phyloP scores from a whole-genome alignment of 2,329 filamentous ascomycete genomes.

The Chrysosporium keratinophilum region DNA sequence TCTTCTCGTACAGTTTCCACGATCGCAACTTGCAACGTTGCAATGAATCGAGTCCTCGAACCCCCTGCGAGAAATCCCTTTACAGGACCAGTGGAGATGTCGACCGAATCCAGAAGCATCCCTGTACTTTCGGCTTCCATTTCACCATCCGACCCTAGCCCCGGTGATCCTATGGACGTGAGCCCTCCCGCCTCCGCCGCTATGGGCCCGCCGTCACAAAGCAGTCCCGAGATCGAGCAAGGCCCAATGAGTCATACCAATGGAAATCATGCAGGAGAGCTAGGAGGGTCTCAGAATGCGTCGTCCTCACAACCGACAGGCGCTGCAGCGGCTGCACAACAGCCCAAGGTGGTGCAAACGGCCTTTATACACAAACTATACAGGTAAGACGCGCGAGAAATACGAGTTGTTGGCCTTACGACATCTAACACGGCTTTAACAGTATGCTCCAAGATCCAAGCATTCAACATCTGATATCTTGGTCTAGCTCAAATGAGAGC shows the following conservation, averaged over 20 bases:
- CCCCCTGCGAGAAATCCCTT: slow-evolving; percentile 39
- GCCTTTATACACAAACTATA: slow-evolving; percentile 99
- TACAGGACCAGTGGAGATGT: slow-evolving; percentile 32
- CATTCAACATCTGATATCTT: slow-evolving; percentile 93
- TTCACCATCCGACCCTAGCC: slow-evolving; percentile 33
- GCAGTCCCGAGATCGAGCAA: slow-evolving; percentile 42
- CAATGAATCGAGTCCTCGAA: slow-evolving; percentile 36
- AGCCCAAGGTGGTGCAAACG: slow-evolving; percentile 95
- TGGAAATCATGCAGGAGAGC: slow-evolving; percentile 15
- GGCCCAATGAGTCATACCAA: slow-evolving; percentile 22
- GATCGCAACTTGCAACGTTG: slow-evolving; percentile 10
- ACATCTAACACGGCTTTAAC: slow-evolving; percentile 16
- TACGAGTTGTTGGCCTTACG: neutral
- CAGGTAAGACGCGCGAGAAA: slow-evolving; percentile 53
- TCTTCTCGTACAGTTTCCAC: neutral
- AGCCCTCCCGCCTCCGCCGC: slow-evolving; percentile 39
- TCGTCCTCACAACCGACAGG: slow-evolving; percentile 28
- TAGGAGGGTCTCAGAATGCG: slow-evolving; percentile 20
- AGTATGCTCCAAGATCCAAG: slow-evolving; percentile 94
- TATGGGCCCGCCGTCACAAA: slow-evolving; percentile 42
- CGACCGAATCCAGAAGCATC: slow-evolving; percentile 41
- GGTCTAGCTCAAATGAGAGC: slow-evolving; percentile 87
- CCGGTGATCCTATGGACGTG: slow-evolving; percentile 46
- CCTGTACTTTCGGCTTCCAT: slow-evolving; percentile 43
- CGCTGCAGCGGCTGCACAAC: slow-evolving; percentile 55